These are phyloP conservation scores for Cladorrhinum sp. DNA, from an alignment of 2,329 filamentous ascomycete genomes.

Conservation along the genomic window DNA sequence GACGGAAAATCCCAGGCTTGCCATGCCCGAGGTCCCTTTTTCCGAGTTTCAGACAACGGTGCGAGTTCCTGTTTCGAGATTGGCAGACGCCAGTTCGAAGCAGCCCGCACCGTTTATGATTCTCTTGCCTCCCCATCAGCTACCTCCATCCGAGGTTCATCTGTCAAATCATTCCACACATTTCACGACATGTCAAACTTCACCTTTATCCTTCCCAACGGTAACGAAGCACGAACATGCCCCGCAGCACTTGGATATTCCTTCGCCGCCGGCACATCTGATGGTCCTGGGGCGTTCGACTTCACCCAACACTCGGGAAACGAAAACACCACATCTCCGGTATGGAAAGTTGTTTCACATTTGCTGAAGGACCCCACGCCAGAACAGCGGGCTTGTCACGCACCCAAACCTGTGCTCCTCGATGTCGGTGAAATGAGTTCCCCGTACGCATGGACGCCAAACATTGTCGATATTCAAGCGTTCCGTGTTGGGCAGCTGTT, in stretches of 20 bases:
- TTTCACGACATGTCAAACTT: slow-evolving; percentile 80
- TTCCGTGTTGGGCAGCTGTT: slow-evolving; percentile 81
- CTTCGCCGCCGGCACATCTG: slow-evolving; percentile 88
- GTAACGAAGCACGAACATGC: slow-evolving; percentile 69
- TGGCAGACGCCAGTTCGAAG: slow-evolving; percentile 64
- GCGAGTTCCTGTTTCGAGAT: slow-evolving; percentile 74
- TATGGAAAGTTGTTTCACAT: slow-evolving; percentile 75
- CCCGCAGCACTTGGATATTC: slow-evolving; percentile 86
- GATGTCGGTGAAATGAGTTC: slow-evolving; percentile 77
- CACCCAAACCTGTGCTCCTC: slow-evolving; percentile 78
- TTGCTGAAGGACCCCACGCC: slow-evolving; percentile 67
- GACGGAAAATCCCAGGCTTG: slow-evolving; percentile 67
- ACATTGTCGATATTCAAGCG: slow-evolving; percentile 84
- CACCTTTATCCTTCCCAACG: slow-evolving; percentile 70
- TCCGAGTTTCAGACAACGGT: slow-evolving; percentile 65
- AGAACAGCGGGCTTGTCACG: slow-evolving; percentile 72
- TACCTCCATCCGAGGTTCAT: slow-evolving; percentile 57
- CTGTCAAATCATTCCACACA: slow-evolving; percentile 78
- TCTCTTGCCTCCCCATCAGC: slow-evolving; percentile 42
- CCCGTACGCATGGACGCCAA: slow-evolving; percentile 87
- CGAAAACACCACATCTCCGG: slow-evolving; percentile 62
- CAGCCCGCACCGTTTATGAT: slow-evolving; percentile 45
- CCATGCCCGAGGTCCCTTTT: slow-evolving; percentile 71
- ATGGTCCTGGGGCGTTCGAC: slow-evolving; percentile 87
- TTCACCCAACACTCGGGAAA: slow-evolving; percentile 82